Conservation (phyloP, 106 monocot genomes). For the Narthecium ossifragum region DNA sequence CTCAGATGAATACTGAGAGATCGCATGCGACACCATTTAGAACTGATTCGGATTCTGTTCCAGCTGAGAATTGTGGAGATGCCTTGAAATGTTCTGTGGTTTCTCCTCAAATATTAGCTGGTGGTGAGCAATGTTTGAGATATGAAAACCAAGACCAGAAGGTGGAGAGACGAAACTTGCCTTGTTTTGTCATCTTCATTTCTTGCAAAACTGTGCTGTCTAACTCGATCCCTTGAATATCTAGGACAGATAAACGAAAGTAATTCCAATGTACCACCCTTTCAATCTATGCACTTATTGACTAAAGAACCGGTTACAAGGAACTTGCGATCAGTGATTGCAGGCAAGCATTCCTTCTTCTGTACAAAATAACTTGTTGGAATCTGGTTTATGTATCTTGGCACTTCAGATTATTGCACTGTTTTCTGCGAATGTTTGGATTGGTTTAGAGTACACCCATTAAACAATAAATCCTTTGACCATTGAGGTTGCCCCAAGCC, state of each 20-base stretch:
- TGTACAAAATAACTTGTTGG: no score
- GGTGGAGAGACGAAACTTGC: conserved; percentile 50
- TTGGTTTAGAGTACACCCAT: no score
- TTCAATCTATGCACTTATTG: conserved; percentile 12
- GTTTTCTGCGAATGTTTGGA: no score
- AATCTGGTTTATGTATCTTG: no score
- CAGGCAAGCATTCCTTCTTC: conserved; percentile 65
- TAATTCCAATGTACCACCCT: conserved; percentile 22
- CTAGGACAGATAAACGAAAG: conserved; percentile 42
- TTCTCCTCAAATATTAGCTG: conserved; percentile 4
- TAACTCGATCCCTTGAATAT: conserved; percentile 37
- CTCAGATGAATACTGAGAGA: conserved; percentile 7
- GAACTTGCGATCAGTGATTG: conserved; percentile 20
- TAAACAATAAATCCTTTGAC: no score
- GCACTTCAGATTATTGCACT: no score
- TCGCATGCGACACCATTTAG: no score
- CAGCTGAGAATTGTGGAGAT: no score
- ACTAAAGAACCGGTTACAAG: conserved; percentile 20
- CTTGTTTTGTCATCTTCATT: conserved; percentile 37
- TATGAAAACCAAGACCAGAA: conserved; percentile 32
- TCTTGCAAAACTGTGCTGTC: conserved; percentile 11
- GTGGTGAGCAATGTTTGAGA: conserved; percentile 15
- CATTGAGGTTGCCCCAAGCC: no score
- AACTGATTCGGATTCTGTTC: no score
- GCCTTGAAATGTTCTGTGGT: neutral